phyloP scores from a whole-genome alignment of 2,329 filamentous ascomycete genomes.

The Cephalotrichum gorgonifer region DNA sequence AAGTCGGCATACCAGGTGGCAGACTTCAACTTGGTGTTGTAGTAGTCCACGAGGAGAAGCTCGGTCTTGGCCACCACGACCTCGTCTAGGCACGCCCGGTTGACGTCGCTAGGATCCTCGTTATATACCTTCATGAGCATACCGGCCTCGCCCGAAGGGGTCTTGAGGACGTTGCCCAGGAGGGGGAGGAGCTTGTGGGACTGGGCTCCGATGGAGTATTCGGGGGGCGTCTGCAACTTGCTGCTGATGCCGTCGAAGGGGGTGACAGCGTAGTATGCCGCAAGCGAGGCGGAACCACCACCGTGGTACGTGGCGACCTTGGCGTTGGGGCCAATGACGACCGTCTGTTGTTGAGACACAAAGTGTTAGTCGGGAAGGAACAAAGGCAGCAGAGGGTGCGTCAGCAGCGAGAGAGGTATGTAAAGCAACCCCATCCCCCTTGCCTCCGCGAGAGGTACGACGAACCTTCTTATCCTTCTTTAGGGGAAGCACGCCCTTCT shows the following conservation, averaged over 20 bases:
- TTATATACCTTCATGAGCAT: slow-evolving; percentile 54
- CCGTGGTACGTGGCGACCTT: slow-evolving; percentile 49
- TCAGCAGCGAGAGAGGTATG: no score
- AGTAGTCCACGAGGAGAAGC: slow-evolving; percentile 38
- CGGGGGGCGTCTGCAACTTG: slow-evolving; percentile 31
- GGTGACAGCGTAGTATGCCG: slow-evolving; percentile 57
- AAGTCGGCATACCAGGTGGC: slow-evolving; percentile 50
- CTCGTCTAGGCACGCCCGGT: slow-evolving; percentile 40
- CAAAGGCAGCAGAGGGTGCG: no score
- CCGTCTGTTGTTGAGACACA: slow-evolving; percentile 24
- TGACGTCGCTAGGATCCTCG: slow-evolving; percentile 37
- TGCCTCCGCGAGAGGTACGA: slow-evolving; percentile 11
- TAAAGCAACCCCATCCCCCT: no score
- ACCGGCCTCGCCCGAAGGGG: slow-evolving; percentile 40
- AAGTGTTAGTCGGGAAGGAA: neutral
- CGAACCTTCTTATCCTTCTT: slow-evolving; percentile 44
- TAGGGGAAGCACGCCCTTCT: slow-evolving; percentile 51
- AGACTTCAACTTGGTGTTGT: slow-evolving; percentile 37
- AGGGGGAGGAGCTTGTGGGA: slow-evolving; percentile 55
- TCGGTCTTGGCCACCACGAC: slow-evolving; percentile 37
- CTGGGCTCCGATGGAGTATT: slow-evolving; percentile 51
- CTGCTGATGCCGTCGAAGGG: slow-evolving; percentile 60
- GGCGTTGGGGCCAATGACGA: slow-evolving; percentile 47
- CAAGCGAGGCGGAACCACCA: slow-evolving; percentile 53
- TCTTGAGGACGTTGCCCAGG: slow-evolving; percentile 40